Percentiles rank a stretch among this genome's conserved stretches.
These are phyloP conservation scores for Podaxis rugospora DNA, from an alignment of 768 basidiomycete genomes.

Conservation along the genomic window DNA sequence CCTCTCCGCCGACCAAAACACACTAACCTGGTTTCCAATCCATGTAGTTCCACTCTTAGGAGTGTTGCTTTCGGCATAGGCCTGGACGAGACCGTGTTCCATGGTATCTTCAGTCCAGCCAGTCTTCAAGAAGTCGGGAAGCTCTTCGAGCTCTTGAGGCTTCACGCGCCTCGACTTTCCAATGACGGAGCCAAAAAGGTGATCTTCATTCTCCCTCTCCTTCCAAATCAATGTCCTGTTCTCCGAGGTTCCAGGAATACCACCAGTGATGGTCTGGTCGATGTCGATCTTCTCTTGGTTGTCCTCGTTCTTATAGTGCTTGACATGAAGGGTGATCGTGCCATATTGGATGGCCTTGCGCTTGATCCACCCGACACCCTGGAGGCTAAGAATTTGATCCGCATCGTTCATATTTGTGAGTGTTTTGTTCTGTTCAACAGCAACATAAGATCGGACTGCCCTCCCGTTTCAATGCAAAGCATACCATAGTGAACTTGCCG, in stretches of 20 bases:
- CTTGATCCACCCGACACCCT: conserved; percentile 71
- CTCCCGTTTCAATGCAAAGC: conserved; percentile 6
- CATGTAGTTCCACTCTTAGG: conserved; percentile 56
- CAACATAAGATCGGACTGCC: not conserved
- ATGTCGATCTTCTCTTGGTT: conserved; percentile 65
- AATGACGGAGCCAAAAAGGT: conserved; percentile 56
- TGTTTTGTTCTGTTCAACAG: conserved; percentile 51
- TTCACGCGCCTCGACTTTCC: conserved; percentile 50
- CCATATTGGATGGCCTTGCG: conserved; percentile 56
- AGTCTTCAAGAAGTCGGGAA: conserved; percentile 32
- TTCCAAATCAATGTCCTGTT: conserved; percentile 53
- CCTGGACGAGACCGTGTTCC: conserved; percentile 40
- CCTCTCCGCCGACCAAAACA: not conserved
- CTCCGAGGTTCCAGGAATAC: conserved; percentile 55
- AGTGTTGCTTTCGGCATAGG: conserved; percentile 55
- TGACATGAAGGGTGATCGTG: conserved; percentile 56
- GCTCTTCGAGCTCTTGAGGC: conserved; percentile 39
- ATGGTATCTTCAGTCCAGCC: conserved; percentile 37
- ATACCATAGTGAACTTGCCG: conserved; percentile 62
- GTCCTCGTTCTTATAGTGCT: conserved; percentile 58
- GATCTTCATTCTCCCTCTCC: conserved; percentile 48
- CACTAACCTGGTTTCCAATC: conserved; percentile 57
- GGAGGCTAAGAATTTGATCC: conserved; percentile 62
- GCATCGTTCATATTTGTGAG: conserved; percentile 47
- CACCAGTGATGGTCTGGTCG: conserved; percentile 60